Evolutionary conservation across 192 early-diverging fungal species (phyloP).

Genomic region (Paraglomus brasilianum): DNA sequence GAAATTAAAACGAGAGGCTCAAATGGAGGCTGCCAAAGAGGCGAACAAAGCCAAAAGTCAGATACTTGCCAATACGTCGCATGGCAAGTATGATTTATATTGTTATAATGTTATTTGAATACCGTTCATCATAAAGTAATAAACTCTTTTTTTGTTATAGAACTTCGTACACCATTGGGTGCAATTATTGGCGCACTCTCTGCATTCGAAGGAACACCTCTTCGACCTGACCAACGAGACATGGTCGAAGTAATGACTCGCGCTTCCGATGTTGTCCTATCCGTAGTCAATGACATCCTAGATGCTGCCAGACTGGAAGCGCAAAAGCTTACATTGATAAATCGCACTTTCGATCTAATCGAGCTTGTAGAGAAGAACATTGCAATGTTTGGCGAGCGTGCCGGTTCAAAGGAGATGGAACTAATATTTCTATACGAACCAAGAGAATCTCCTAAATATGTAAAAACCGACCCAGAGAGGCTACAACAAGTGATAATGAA

Average conservation of each 20-base stretch:
- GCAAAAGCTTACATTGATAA: constrained; percentile 43
- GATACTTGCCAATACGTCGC: constrained; percentile 43
- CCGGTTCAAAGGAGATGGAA: constrained; percentile 40
- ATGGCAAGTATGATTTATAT: constrained; percentile 30
- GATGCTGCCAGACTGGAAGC: constrained; percentile 45
- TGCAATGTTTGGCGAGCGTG: constrained; percentile 41
- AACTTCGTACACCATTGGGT: constrained; percentile 38
- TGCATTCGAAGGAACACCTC: constrained; percentile 39
- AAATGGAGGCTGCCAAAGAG: constrained; percentile 44
- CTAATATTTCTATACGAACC: constrained; percentile 47
- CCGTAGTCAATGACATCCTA: constrained; percentile 42
- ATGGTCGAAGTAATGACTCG: constrained; percentile 48
- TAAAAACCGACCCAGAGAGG: constrained; percentile 36
- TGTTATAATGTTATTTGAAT: neutral
- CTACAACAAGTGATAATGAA: constrained; percentile 50
- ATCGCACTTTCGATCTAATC: constrained; percentile 41
- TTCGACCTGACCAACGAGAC: constrained; percentile 42
- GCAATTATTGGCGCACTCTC: constrained; percentile 45
- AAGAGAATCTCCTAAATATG: constrained; percentile 44
- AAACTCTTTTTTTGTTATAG: constrained; percentile 3
- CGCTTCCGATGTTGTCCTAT: constrained; percentile 41
- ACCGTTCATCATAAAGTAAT: neutral
- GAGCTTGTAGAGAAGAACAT: constrained; percentile 45
- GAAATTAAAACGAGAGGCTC: constrained; percentile 41
- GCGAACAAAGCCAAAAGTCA: constrained; percentile 44